These are phyloP conservation scores for Pulveroboletus sp. DNA, from an alignment of 768 basidiomycete genomes.

Conservation along the genomic window DNA sequence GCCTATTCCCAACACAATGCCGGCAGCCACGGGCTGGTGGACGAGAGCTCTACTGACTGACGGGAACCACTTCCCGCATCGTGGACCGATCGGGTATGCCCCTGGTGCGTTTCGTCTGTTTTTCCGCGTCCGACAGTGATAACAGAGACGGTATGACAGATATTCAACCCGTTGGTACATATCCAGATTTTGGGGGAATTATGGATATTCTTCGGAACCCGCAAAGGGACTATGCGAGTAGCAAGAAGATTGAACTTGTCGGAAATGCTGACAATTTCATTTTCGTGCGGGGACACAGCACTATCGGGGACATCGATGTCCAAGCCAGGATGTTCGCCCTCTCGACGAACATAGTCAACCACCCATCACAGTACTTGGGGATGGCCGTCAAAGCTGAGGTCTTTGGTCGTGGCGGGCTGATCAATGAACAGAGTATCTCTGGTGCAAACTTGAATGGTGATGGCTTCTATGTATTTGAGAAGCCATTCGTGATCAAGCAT, in stretches of 20 bases:
- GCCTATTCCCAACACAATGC: constrained; percentile 1
- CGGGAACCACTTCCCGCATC: constrained; percentile 3
- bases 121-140: not conserved
- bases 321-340: constrained; percentile 1
- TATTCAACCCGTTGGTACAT: constrained; percentile 8
- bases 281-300: constrained; percentile 13
- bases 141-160: not conserved
- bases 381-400: not conserved
- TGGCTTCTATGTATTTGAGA: constrained; percentile 6
- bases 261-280: constrained; percentile 5
- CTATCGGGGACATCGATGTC: constrained; percentile 4
- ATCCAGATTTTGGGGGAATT: not conserved
- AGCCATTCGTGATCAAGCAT: not conserved
- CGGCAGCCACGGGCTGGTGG: constrained; percentile 4
- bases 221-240: not conserved
- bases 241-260: not conserved
- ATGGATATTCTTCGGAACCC: constrained; percentile 2
- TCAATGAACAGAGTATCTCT: constrained; percentile 6
- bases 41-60: not conserved
- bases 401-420: not conserved
- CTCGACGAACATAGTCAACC: not conserved
- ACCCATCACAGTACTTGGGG: not conserved
- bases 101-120: constrained; percentile 1
- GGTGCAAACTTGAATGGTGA: not conserved
- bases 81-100: not conserved